Base-by-base conservation (phyloP, 768 basidiomycete genomes). In the Suillus brevipes region DNA sequence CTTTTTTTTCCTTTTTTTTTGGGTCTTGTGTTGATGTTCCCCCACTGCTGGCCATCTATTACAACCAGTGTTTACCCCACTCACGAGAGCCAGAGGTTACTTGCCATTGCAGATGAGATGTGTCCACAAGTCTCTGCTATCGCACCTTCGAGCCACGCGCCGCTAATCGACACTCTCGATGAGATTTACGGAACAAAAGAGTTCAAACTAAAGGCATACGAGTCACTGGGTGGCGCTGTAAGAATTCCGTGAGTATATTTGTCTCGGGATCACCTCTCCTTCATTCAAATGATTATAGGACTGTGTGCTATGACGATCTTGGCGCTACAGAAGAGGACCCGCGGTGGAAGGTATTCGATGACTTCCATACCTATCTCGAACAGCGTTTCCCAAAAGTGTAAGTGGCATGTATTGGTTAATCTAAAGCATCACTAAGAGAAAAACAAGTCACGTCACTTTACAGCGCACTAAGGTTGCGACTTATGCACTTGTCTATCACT, bases 351-450 rank as follows among this genome's bases (percentile, higher is more conserved):
- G 68, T 73, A 7, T 73, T 78, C 45, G 53, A 58, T 37, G 61
- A 68, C 23, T 61, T 75, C 63, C 77, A 72, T 45, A 65, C 62
- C 3, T 75, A 73, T 62, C 61, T 76, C 28, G 67, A 74, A 50
- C 70, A 73, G 36, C 78, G 89, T 52, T 95, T 91, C 69, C 85
- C 88, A 12, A 80, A 85, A 73, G 85, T 82, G 82, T 91, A 73
- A 59, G 78, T 78, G 5, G 40, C 13, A 50, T 10, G 28, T 7
- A 49, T 38, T 23, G 4, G 50, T 53, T 14, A 20, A 14, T 34
- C 23, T 42, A n/a, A 37, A 53, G 45, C 56, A 20, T 23, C 36
- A 49, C 63, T 43, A 66, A 62, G 20, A 23, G 16, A 8, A 56
- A 25, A 60, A 45, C 9, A 53, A 85, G 85, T 40, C 85, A 87